These are phyloP conservation scores for Fusarium anguioides DNA, from an alignment of 2,329 filamentous ascomycete species.

Conservation along the genomic window DNA sequence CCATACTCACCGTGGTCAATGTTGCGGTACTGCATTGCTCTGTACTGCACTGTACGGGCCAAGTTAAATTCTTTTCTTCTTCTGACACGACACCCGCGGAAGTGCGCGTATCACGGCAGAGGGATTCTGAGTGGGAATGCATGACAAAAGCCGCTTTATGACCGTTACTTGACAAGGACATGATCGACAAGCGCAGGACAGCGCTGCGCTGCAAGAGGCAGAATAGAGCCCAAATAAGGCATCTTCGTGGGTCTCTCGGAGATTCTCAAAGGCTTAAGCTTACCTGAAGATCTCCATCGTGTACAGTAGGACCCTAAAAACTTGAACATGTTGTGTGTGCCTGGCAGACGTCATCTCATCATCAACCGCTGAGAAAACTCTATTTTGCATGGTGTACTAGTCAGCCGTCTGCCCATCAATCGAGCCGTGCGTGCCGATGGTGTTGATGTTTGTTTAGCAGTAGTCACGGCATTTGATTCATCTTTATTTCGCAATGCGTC, in stretches of 20 bases:
- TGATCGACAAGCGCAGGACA: conserved; percentile 23
- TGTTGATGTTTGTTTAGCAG: too few species aligned
- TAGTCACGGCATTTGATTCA: background rate
- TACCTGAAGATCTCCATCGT: conserved; percentile 39
- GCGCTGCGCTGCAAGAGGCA: conserved; percentile 4
- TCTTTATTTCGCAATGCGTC: conserved; percentile 5
- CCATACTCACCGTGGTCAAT: conserved; percentile 5
- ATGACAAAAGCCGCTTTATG: conserved; percentile 27
- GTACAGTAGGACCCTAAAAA: conserved; percentile 41
- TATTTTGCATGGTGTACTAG: conserved; percentile 29
- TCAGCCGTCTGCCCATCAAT: conserved; percentile 2
- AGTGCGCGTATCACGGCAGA: conserved; percentile 30
- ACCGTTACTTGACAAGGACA: conserved; percentile 25
- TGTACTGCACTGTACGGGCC: too few species aligned
- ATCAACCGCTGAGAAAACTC: conserved; percentile 20
- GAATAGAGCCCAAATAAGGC: conserved; percentile 6
- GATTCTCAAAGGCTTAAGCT: conserved; percentile 43
- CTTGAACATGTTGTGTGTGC: conserved; percentile 27
- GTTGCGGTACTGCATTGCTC: background rate
- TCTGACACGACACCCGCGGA: conserved; percentile 11
- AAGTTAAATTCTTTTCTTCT: background rate
- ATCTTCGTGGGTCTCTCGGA: conserved; percentile 23
- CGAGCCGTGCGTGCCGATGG: conserved; percentile 21
- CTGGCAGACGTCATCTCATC: conserved; percentile 35
- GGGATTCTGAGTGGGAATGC: conserved; percentile 17